Base-by-base conservation (phyloP, 1,284 basidiomycete genomes). In the Somion occarium region DNA sequence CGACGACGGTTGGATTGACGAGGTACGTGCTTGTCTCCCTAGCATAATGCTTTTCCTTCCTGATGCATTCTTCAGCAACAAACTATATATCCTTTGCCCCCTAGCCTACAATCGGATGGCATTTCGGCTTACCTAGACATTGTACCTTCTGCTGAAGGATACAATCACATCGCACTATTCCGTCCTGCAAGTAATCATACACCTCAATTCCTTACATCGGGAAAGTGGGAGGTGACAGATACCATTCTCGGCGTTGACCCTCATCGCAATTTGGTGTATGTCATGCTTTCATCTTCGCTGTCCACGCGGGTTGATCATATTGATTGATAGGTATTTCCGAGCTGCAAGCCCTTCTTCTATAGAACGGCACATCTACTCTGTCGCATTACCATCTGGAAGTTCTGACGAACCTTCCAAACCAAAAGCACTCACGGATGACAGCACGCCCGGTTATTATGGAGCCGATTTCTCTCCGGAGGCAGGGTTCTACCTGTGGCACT, bases 1-100 rank as follows among this genome's bases (percentile, higher is more conserved):
- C 0, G 94, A 96, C 62, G 82, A 85, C 39, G 96, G 96, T 0
- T 98, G 96, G 95, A 93, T 98, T 58, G 91, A 97, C 43, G 67
- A 74, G 52, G 85, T 85, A 56, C 54, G 82, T 71, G 12, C 47
- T 46, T 44, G 45, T 47, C 23, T 48, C 55, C 47, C 38, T 52
- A 25, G 52, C 55, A n/a, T n/a, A n/a, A n/a, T n/a, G n/a, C 5
- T 53, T 27, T 39, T 20, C 2, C 11, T 20, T 26, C 12, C 38
- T 42, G 38, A 38, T 27, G 30, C 20, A 9, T 42, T 44, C n/a
- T 43, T 57, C 87, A 84, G 71, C 67, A n/a, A 11, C 87, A 88
- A 71, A 74, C 71, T 24, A 79, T 90, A 38, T 72, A 76, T 52
- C 78, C 82, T 1, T 68, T 91, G 15, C 76, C 82, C 15, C 54